These are phyloP conservation scores for Microsporum canis DNA, from an alignment of 2,329 filamentous ascomycete genomes.

Conservation along the genomic window DNA sequence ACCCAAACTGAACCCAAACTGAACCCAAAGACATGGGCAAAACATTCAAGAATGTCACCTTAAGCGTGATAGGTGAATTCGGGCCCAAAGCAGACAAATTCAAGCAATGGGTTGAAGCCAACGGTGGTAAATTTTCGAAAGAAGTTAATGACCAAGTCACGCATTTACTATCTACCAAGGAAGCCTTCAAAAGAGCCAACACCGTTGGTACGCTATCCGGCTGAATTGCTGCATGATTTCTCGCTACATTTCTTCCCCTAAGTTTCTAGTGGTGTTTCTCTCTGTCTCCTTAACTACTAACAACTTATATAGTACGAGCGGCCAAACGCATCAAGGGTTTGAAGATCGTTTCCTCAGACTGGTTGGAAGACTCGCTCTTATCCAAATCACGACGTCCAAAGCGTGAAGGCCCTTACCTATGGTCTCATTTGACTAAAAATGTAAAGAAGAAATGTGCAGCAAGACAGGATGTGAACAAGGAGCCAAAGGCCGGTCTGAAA, in stretches of 20 bases:
- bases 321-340: slow-evolving; percentile 29
- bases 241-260: not conserved
- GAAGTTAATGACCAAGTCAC: slow-evolving; percentile 49
- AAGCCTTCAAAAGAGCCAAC: slow-evolving; percentile 46
- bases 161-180: slow-evolving; percentile 57
- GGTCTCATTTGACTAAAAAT: slow-evolving; percentile 17
- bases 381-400: slow-evolving; percentile 26
- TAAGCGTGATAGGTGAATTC: slow-evolving; percentile 51
- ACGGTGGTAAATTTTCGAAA: slow-evolving; percentile 48
- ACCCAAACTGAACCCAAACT: not conserved
- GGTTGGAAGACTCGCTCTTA: slow-evolving; percentile 37
- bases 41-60: slow-evolving; percentile 42
- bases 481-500: not conserved
- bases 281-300: not conserved
- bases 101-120: slow-evolving; percentile 51
- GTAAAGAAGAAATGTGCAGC: slow-evolving; percentile 27
- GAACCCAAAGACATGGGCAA: slow-evolving; percentile 24
- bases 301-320: slow-evolving; percentile 28
- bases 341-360: slow-evolving; percentile 38
- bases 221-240: not conserved
- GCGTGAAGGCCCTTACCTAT: slow-evolving; percentile 25
- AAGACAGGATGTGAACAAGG: not conserved
- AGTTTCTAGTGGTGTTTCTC: not conserved
- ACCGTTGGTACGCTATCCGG: slow-evolving; percentile 28
- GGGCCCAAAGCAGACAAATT: slow-evolving; percentile 46